Evolutionary conservation across 768 basidiomycete species (phyloP), one percentile per base, ranked within the genome.

Genomic region (Dioszegia hungarica): DNA sequence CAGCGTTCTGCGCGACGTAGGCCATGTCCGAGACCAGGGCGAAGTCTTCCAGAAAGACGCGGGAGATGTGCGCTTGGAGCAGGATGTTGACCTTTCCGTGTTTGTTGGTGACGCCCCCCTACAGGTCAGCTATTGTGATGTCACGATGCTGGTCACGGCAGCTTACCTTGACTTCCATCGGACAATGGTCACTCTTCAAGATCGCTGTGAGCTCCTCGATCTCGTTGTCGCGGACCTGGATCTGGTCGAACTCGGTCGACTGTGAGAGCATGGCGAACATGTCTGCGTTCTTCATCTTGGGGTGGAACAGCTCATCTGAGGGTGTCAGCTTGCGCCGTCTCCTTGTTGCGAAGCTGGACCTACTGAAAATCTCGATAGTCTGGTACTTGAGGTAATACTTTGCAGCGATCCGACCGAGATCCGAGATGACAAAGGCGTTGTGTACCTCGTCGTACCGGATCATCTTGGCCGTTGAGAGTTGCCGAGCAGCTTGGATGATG

Each of bases 231-330:
- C 95, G 84, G 1, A 94, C 79, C 80, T 94, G 90, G 47, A 99
- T 85, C 79, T 99, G 95, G 58, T 91, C 84, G 67, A 98, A 98
- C 89, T 99, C 95, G 14, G 90, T 92, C 59, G 90, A 93, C 81
- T 82, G 83, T 64, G 90, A 85, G 31, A 98, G 81, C 84, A 97
- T 85, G 1, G 76, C 82, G 56, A 99, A 81, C 28, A 90, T 83
- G 75, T 97, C 92, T 1, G 93, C 95, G 77, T 97, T 94, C 1
- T 86, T 83, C 93, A 98, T 95, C 55, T 79, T 83, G 0, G 84
- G 81, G 47, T 84, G 81, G 77, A 98, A 89, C 57, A 82, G 29
- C 60, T 82, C 76, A 75, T 87, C 72, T 75, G 48, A 24, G n/a
- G n/a, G n/a, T 15, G 38, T 58, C 40, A 47, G 47, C 54, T 17